A percentile compares a stretch with the other conserved stretches of the same genome.
phyloP scores from a whole-genome alignment of 257 asterid species.

The Solanum rostratum region DNA sequence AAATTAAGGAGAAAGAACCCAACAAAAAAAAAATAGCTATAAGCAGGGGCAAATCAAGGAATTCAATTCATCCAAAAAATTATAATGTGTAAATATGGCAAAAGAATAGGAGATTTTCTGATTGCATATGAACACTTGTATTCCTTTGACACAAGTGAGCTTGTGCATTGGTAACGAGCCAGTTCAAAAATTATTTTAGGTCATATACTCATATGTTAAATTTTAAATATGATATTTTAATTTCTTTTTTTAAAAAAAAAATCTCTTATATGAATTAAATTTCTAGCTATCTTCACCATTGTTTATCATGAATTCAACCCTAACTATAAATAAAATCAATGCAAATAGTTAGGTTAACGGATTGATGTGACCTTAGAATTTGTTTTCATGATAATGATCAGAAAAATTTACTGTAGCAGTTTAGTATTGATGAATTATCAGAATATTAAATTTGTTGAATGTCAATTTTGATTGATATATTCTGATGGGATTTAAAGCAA shows the following conservation, averaged over 20 bases:
- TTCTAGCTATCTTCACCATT: neutral
- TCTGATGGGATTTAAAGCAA: neutral
- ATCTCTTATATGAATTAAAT: no score
- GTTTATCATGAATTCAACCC: neutral
- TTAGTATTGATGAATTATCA: neutral
- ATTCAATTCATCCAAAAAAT: neutral
- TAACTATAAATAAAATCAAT: neutral
- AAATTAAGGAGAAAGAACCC: no score
- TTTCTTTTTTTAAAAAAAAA: no score
- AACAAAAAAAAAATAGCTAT: no score
- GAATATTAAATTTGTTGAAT: neutral
- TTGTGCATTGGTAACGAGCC: no score
- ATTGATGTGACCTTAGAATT: neutral
- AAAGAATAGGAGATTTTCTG: neutral
- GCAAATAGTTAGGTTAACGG: neutral
- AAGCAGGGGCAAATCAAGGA: neutral
- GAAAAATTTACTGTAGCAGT: neutral
- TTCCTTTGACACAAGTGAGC: no score
- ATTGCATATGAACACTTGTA: no score
- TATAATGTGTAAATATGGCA: neutral
- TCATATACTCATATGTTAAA: no score
- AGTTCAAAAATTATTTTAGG: no score
- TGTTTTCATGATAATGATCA: neutral
- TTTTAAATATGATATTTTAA: no score
- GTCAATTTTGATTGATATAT: neutral